These are phyloP conservation scores for Marasmius tenuissimus DNA, from an alignment of 1,284 basidiomycete species.

Conservation along the genomic window DNA sequence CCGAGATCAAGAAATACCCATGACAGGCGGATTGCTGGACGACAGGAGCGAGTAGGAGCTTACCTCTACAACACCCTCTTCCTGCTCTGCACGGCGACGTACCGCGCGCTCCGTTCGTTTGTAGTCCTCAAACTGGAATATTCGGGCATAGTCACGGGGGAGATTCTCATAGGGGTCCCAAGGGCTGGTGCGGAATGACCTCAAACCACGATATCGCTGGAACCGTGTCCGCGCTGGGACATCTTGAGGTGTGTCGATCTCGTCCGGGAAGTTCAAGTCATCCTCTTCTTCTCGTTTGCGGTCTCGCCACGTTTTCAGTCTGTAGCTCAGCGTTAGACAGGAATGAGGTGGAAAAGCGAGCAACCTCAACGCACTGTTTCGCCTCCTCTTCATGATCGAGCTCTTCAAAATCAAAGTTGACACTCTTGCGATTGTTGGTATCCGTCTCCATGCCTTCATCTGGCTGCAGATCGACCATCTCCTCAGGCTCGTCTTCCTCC, in stretches of 20 bases:
- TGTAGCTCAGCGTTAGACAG: slow-evolving; percentile 26
- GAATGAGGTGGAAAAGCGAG: slow-evolving; percentile 9
- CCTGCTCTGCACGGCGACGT: slow-evolving; percentile 61
- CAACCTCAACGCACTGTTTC: slow-evolving; percentile 59
- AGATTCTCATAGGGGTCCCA: slow-evolving; percentile 99
- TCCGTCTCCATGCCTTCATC: slow-evolving; percentile 73
- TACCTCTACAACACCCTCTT: slow-evolving; percentile 66
- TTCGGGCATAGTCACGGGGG: slow-evolving; percentile 90
- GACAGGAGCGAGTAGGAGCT: slow-evolving; percentile 4
- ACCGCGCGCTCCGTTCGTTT: slow-evolving; percentile 83
- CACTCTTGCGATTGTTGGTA: slow-evolving; percentile 42
- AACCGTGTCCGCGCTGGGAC: slow-evolving; percentile 86
- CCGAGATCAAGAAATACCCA: neutral
- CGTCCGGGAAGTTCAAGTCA: slow-evolving; percentile 90
- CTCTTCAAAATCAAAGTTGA: slow-evolving; percentile 77
- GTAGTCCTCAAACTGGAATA: slow-evolving; percentile 98
- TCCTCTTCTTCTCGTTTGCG: slow-evolving; percentile 73
- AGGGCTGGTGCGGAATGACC: slow-evolving; percentile 90
- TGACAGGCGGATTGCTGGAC: neutral
- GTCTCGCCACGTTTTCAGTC: slow-evolving; percentile 69
- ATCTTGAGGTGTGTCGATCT: slow-evolving; percentile 95
- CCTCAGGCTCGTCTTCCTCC: slow-evolving; percentile 47
- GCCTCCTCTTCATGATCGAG: slow-evolving; percentile 84
- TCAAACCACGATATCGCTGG: slow-evolving; percentile 89
- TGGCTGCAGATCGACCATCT: slow-evolving; percentile 31